Evolutionary conservation across 2,329 filamentous ascomycete species (phyloP).

Genomic region (Thielaviopsis punctulata): DNA sequence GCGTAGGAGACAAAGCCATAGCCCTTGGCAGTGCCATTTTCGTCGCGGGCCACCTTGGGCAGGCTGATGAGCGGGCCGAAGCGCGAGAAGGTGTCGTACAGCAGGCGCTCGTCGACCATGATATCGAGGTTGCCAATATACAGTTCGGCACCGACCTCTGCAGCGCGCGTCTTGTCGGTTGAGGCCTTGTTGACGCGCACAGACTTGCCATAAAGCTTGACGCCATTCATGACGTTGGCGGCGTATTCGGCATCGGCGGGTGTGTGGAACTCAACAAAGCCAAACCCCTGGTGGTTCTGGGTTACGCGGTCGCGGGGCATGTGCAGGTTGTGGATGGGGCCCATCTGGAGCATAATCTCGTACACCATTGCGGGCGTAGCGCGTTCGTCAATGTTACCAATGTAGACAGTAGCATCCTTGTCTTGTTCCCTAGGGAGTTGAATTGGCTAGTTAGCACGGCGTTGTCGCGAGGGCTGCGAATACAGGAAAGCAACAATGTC

Average conservation of each 20-base stretch:
- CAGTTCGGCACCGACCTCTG: slow-evolving; percentile 89
- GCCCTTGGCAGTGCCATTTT: slow-evolving; percentile 75
- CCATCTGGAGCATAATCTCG: slow-evolving; percentile 96
- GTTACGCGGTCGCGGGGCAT: slow-evolving; percentile 96
- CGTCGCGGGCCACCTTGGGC: slow-evolving; percentile 85
- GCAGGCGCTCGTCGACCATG: slow-evolving; percentile 86
- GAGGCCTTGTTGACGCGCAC: slow-evolving; percentile 87
- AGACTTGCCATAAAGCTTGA: slow-evolving; percentile 82
- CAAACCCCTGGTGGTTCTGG: slow-evolving; percentile 91
- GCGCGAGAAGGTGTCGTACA: slow-evolving; percentile 85
- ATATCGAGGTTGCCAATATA: slow-evolving; percentile 92
- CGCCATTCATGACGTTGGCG: slow-evolving; percentile 88
- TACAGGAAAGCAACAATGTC: background rate
- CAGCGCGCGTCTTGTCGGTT: slow-evolving; percentile 61
- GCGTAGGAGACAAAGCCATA: slow-evolving; percentile 92
- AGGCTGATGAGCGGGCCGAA: slow-evolving; percentile 73
- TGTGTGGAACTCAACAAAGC: slow-evolving; percentile 95
- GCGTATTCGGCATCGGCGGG: slow-evolving; percentile 95
- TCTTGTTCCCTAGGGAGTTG: slow-evolving; percentile 68
- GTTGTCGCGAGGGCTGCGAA: background rate
- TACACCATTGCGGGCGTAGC: slow-evolving; percentile 79
- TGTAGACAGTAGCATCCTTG: slow-evolving; percentile 94
- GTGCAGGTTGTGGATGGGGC: slow-evolving; percentile 94
- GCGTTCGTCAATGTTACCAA: slow-evolving; percentile 96
- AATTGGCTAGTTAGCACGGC: slow-evolving; percentile 15